Base-by-base conservation (phyloP, 148 eudicot genomes). In the Silene uniflora region DNA sequence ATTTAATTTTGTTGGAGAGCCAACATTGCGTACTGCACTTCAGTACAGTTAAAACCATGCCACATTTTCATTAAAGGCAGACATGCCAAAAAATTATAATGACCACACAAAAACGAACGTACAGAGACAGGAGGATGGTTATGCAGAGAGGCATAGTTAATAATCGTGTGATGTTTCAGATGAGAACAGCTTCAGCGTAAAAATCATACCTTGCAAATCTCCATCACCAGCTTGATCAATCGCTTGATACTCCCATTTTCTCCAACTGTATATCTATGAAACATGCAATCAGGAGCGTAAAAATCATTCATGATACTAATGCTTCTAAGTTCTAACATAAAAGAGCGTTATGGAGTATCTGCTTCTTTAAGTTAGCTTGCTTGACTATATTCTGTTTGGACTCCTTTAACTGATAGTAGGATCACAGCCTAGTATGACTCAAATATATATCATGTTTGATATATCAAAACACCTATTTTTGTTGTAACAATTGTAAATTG, bases 181-280 rank as follows among this genome's bases (percentile, higher is more conserved):
- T 32, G 35, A 32, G 35, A 32, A 32, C 35, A 32, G 35, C 35
- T 32, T 32, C 4, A 32, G 29, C 29, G 29, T 27, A 27, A 27
- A 27, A 27, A 27, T 27, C 29, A 27, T 78, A 88, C 97, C 92
- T 83, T 82, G 89, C 82, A 87, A 64, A 76, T 79, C 81, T 55
- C 80, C 89, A 6, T 87, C 98, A 42, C 83, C 86, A 10, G 87
- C 83, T 32, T 87, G 82, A 67, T 72, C 74, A 52, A 78, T 80
- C 62, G 88, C 93, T 82, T 91, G 94, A 77, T 79, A 73, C 79
- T 96, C 99, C 98, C 98, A 96, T 82, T 92, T 91, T 85, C 93
- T 92, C 99, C 99, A 96, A 85, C 99, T 96, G 82, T 96, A 96
- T 73, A 96, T 96, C 99, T 95, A 75, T 75, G 68, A 24, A 54